Conservation (phyloP, 139 green algal genomes). For the Yamagishiella unicocca region DNA sequence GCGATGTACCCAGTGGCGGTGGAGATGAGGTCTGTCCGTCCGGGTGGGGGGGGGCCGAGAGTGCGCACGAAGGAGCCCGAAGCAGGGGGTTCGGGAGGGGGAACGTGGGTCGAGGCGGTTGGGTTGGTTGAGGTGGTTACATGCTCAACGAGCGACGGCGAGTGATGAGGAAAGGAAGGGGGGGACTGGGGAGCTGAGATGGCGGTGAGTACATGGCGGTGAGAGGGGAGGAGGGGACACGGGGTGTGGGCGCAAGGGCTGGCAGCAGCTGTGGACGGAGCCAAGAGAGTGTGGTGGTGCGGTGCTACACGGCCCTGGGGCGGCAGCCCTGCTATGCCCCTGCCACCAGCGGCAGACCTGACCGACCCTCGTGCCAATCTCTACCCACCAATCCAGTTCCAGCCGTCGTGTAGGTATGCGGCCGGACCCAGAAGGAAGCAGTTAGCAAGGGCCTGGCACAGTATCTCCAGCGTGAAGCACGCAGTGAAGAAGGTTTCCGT, state of each 20-base stretch:
- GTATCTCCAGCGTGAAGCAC: slow-evolving; percentile 57
- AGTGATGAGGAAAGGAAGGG: too few relatives aligned
- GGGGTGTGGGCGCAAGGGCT: too few relatives aligned
- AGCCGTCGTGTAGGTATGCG: slow-evolving; percentile 54
- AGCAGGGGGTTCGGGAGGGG: slow-evolving; percentile 11
- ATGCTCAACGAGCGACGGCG: too few relatives aligned
- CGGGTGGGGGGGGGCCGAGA: not conserved
- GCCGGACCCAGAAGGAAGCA: slow-evolving; percentile 46
- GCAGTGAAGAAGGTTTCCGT: slow-evolving; percentile 52
- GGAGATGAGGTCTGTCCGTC: slow-evolving; percentile 48
- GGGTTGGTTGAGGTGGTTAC: too few relatives aligned
- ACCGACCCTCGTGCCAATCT: slow-evolving; percentile 38
- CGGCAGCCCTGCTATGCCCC: too few relatives aligned
- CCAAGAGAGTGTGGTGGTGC: too few relatives aligned
- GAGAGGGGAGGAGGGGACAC: too few relatives aligned
- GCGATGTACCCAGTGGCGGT: slow-evolving; percentile 46
- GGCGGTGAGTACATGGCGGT: too few relatives aligned
- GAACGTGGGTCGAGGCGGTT: too few relatives aligned
- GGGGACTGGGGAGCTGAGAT: too few relatives aligned
- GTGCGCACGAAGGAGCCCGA: not conserved
- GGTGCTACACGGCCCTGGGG: too few relatives aligned
- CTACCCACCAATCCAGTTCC: slow-evolving; percentile 60
- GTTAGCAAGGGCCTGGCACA: slow-evolving; percentile 46
- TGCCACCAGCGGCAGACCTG: slow-evolving; percentile 33
- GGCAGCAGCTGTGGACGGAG: too few relatives aligned